Base-by-base conservation (phyloP, 345 rosid genomes). In the Brassica nigra region DNA sequence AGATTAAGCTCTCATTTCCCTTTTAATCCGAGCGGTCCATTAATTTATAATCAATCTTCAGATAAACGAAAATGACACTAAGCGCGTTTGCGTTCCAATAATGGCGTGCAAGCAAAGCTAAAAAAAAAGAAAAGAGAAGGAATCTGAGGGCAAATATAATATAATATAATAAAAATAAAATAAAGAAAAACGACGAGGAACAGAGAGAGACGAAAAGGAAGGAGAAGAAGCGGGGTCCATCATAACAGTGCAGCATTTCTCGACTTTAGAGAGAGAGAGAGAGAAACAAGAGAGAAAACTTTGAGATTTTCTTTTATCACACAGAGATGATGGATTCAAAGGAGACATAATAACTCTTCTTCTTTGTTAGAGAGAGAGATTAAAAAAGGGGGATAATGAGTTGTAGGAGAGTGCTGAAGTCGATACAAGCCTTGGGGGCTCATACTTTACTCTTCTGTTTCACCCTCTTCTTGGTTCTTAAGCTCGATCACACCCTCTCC, bases 321-420 rank as follows among this genome's bases (percentile, higher is more conserved):
- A 18, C 2, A 57, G 16, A 47, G 65, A 73, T 79, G 82, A 73
- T 79, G 82, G 47, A 34, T 44, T 61, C 69, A 18, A 66, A 59
- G 55, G 58, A 59, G 55, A 6, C n/a, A 27, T 2, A 30, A 18
- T 4, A 23, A 23, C 27, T 61, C 2, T 68, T 62, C 23, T 5
- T 23, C 27, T 23, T 23, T 34, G 62, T 4, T 79, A 66, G 29
- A 58, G 29, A 58, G 62, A 57, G 4, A 37, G 37, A 34, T 2
- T 8, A 55, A 2, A 16, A 9, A 23, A 8, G 16, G 75, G 49
- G 66, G 49, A 91, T 52, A 1, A 52, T 90, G 95, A 88, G 87
- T 83, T 92, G 99, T 90, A 85, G 95, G 70, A 90, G 99, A 86
- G 95, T 91, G 77, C 85, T 92, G 73, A 92, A 95, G 91, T 93